These are phyloP conservation scores for Amniculicola lignicola DNA, from an alignment of 495 filamentous ascomycete genomes.

Conservation along the genomic window DNA sequence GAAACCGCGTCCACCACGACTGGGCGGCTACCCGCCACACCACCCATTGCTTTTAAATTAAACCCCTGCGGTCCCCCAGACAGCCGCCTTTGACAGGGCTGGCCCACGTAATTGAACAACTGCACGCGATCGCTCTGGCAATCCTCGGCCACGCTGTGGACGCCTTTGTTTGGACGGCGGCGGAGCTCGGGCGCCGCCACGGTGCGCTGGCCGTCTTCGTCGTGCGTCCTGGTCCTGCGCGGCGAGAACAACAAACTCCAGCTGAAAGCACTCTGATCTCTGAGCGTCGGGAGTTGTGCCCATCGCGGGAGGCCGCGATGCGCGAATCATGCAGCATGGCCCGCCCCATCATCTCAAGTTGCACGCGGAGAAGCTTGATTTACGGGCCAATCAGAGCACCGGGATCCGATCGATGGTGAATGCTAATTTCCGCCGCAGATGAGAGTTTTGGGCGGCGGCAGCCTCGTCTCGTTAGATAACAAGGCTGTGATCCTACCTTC, in stretches of 20 bases:
- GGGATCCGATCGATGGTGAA: not conserved
- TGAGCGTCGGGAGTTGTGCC: not conserved
- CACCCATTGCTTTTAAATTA: constrained; percentile 13
- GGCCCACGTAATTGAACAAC: not conserved
- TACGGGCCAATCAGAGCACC: constrained; percentile 13
- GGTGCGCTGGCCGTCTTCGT: no score
- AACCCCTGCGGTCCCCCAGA: not conserved
- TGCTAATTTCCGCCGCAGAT: constrained; percentile 28
- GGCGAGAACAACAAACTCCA: no score
- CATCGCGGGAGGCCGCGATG: not conserved
- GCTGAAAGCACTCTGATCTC: no score
- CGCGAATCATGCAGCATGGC: not conserved
- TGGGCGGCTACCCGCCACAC: constrained; percentile 14
- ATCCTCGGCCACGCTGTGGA: not conserved
- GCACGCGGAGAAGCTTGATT: constrained; percentile 24
- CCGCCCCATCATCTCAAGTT: constrained; percentile 14
- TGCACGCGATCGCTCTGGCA: constrained; percentile 1
- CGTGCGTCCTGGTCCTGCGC: no score
- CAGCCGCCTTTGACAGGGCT: not conserved
- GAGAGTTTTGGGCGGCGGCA: no score
- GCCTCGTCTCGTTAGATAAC: no score
- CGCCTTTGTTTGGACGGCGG: not conserved
- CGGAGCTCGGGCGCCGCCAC: not conserved
- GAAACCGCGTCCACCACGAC: constrained; percentile 15
- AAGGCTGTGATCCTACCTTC: no score